A percentile compares a stretch with the other conserved stretches of the same genome.
Evolutionary conservation across 176 grass and related monocot genomes (phyloP).

Genomic region (Musa acuminata): DNA sequence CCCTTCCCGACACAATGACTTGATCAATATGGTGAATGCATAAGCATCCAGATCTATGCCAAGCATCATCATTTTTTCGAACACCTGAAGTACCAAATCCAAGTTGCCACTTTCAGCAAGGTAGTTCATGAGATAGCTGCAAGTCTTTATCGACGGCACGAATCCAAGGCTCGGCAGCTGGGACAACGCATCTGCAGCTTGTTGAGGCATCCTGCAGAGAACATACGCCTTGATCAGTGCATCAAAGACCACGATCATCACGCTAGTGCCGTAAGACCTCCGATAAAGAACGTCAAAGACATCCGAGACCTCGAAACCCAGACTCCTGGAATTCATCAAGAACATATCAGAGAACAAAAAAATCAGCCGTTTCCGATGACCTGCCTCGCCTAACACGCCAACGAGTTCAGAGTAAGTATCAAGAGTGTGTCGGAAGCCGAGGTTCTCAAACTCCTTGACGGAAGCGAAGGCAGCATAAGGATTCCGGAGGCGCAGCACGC

Average conservation of each 20-base stretch:
- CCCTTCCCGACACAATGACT: slow-evolving; percentile 37
- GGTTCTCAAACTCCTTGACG: slow-evolving; percentile 40
- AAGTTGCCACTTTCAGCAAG: slow-evolving; percentile 23
- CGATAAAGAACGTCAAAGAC: slow-evolving; percentile 36
- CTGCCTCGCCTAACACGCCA: slow-evolving; percentile 25
- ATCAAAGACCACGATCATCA: slow-evolving; percentile 32
- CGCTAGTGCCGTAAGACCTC: slow-evolving; percentile 6
- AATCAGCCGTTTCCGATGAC: slow-evolving; percentile 29
- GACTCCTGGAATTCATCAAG: neutral
- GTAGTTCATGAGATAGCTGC: slow-evolving; percentile 47
- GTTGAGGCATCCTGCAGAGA: slow-evolving; percentile 15
- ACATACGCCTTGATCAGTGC: slow-evolving; percentile 49
- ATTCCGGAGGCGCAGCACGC: slow-evolving; percentile 28
- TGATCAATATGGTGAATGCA: slow-evolving; percentile 45
- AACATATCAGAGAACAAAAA: slow-evolving; percentile 42
- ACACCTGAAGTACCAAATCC: slow-evolving; percentile 30
- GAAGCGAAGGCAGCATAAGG: slow-evolving; percentile 46
- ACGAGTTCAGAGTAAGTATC: slow-evolving; percentile 44
- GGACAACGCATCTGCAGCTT: slow-evolving; percentile 28
- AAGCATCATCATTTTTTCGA: slow-evolving; percentile 36
- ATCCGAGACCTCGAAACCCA: slow-evolving; percentile 25
- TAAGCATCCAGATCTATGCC: slow-evolving; percentile 29
- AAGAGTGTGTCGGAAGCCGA: slow-evolving; percentile 42
- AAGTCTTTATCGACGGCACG: slow-evolving; percentile 39
- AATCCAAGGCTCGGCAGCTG: slow-evolving; percentile 37